A percentile compares a stretch with the other conserved stretches of the same genome.
Conservation (phyloP, 345 rosid species). For the Garcia nutans region DNA sequence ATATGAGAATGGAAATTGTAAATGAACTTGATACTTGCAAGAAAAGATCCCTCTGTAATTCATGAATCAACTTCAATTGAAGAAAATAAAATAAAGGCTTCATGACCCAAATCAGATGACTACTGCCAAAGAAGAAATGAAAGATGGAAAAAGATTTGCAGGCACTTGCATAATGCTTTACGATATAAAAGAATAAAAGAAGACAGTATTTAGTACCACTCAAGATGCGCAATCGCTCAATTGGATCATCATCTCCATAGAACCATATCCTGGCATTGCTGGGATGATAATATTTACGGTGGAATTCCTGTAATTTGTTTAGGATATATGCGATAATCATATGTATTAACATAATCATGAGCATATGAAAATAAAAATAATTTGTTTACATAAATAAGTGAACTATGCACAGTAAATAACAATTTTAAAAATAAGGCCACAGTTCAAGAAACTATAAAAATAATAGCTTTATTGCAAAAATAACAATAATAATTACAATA, state of each 20-base stretch:
- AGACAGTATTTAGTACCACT: conserved; percentile 54
- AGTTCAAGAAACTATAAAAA: too few relatives aligned
- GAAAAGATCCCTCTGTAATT: neutral
- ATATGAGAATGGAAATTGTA: neutral
- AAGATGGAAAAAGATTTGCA: too few relatives aligned
- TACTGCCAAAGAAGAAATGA: too few relatives aligned
- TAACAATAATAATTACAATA: too few relatives aligned
- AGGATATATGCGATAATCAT: conserved; percentile 9
- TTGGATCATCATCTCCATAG: conserved; percentile 91
- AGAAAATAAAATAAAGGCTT: neutral
- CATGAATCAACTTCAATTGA: neutral
- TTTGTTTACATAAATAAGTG: neutral
- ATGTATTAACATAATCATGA: conserved; percentile 9
- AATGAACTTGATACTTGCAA: neutral
- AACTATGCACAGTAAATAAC: neutral
- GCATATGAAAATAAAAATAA: neutral
- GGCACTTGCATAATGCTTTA: too few relatives aligned
- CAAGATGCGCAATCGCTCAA: conserved; percentile 71
- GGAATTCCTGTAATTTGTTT: conserved; percentile 70
- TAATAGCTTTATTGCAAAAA: too few relatives aligned
- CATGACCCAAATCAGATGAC: too few relatives aligned
- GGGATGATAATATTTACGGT: conserved; percentile 83
- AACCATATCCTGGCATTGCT: conserved; percentile 98
- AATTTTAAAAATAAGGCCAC: neutral
- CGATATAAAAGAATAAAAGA: neutral